Base-by-base conservation (phyloP, 2,329 filamentous ascomycete species). In the Thermoascus crustaceus region DNA sequence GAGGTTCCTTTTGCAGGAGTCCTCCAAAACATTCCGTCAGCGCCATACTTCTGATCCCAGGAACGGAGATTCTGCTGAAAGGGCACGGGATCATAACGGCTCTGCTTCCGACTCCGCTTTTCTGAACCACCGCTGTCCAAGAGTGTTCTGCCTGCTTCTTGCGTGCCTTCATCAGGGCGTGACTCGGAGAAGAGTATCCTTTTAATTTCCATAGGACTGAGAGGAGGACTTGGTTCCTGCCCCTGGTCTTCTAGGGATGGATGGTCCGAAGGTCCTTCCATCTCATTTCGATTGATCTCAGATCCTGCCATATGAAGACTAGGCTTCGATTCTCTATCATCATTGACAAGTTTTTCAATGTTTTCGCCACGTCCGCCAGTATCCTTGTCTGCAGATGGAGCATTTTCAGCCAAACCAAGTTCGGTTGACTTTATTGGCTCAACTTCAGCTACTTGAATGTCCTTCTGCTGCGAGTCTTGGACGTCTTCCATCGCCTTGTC, bases 11-110 rank as follows among this genome's bases (percentile, higher is more conserved):
- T 22, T 1, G 31, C 18, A 25, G 21, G 34, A 11, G 48, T 41
- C 30, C 66, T 64, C 46, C 57, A 60, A 38, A 64, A 74, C 31
- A 65, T 67, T 6, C 70, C 71, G 20, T 62, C 54, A 30, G 58
- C 39, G 25, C 63, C 59, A 53, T 78, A 78, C 46, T 75, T 77
- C 14, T 68, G 58, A 47, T 75, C 69, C 37, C 69, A 67, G 16
- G 62, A 45, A 24, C 59, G 57, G 37, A 75, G 49, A 33, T 63
- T 66, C 22, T 60, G 58, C 42, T 64, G 67, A 49, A 78, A 78
- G 6, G 54, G 46, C 5, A 78, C 57, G 0, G 73, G 68, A 24
- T 65, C 58, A 44, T 75, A 78, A 30, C 64, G 61, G 40, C 68
- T 71, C 29, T 64, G 59, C 19, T 54, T 50, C 22, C 40, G 38